phyloP scores from a whole-genome alignment of 2,329 filamentous ascomycete genomes.

The Ceratocystis lukuohia region DNA sequence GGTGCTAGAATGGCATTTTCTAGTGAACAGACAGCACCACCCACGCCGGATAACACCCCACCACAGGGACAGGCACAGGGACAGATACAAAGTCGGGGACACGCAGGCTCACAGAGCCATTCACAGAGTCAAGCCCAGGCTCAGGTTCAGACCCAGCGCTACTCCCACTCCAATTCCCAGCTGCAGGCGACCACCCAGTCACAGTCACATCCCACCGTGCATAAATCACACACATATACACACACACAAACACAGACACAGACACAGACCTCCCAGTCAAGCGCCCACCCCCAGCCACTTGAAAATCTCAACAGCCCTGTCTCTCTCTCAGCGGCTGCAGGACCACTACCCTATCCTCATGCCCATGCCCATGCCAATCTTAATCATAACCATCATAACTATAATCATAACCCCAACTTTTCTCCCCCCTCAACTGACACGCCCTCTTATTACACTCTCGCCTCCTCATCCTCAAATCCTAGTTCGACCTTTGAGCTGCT shows the following conservation, averaged over 20 bases:
- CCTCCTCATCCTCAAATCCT: not conserved
- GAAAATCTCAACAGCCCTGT: constrained; percentile 7
- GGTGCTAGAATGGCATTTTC: not conserved
- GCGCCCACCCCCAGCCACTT: constrained; percentile 7
- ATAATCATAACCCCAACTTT: not conserved
- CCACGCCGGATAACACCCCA: constrained; percentile 13
- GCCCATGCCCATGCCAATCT: not conserved
- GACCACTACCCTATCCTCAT: not conserved
- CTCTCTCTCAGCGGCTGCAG: not conserved
- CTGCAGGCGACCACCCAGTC: not conserved
- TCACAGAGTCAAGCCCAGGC: not conserved
- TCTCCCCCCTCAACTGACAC: not conserved
- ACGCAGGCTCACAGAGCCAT: not conserved
- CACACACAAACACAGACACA: no score
- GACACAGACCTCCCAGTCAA: not conserved
- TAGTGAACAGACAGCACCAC: constrained; percentile 10
- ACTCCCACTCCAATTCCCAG: not conserved
- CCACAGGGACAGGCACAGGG: constrained; percentile 7
- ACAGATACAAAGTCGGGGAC: not conserved
- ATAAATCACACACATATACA: constrained; percentile 3
- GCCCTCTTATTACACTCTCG: not conserved
- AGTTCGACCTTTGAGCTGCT: not conserved
- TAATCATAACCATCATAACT: not conserved
- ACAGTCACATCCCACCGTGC: constrained; percentile 1
- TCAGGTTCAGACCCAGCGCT: constrained; percentile 1